Evolutionary conservation across 2,329 filamentous ascomycete genomes (phyloP).

Genomic region (Teratosphaeria zuluensis): DNA sequence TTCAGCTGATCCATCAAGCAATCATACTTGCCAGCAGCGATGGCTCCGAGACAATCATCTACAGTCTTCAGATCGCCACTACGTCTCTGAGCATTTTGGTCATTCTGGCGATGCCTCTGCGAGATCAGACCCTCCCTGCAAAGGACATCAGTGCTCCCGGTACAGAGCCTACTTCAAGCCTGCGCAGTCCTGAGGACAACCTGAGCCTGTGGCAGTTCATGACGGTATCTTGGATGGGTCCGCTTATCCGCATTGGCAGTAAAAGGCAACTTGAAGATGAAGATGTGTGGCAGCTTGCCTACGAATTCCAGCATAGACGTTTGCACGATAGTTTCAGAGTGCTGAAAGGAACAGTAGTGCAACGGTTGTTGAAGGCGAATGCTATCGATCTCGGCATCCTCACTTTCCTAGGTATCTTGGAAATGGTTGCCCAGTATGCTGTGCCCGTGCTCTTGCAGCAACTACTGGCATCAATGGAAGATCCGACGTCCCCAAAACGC

Average conservation of each 20-base stretch:
- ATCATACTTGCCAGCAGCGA: conserved; percentile 13
- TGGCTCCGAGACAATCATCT: background rate
- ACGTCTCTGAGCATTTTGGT: conserved; percentile 22
- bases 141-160: conserved; percentile 52
- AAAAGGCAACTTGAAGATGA: conserved; percentile 60
- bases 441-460: conserved; percentile 63
- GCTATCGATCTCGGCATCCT: conserved; percentile 67
- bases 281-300: conserved; percentile 72
- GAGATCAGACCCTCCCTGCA: conserved; percentile 46
- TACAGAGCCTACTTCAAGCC: conserved; percentile 43
- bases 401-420: conserved; percentile 53
- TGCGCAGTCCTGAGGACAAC: conserved; percentile 73
- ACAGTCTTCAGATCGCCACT: conserved; percentile 24
- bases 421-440: conserved; percentile 45
- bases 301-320: conserved; percentile 70
- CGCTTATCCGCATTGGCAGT: conserved; percentile 58
- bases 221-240: conserved; percentile 72
- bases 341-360: conserved; percentile 61
- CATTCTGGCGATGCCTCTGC: conserved; percentile 60
- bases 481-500: conserved; percentile 39
- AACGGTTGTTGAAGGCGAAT: conserved; percentile 63
- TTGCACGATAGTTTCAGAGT: conserved; percentile 67
- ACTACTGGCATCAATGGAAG: conserved; percentile 57
- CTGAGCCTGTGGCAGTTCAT: conserved; percentile 75
- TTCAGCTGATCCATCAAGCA: conserved; percentile 14